Conservation (phyloP, 257 asterid genomes). For the Solanum okadae region DNA sequence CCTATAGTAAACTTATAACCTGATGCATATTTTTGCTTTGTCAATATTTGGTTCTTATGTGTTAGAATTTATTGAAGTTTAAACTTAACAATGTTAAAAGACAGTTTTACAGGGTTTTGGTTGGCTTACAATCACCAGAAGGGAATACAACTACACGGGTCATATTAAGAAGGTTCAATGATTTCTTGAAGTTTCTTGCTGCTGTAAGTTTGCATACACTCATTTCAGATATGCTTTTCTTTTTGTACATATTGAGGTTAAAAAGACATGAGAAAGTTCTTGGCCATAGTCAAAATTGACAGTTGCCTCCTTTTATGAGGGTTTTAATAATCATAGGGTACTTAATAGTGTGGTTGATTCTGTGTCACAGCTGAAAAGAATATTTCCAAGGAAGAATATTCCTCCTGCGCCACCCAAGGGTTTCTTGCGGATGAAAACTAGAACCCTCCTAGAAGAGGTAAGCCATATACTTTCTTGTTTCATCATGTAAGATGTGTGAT, state of each 20-base stretch:
- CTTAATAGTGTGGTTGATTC: conserved; percentile 9
- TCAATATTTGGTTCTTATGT: conserved; percentile 5
- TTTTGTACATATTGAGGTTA: not conserved
- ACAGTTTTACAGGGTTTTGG: conserved; percentile 97
- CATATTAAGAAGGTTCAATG: conserved; percentile 86
- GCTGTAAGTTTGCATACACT: conserved; percentile 54
- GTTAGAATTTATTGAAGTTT: not conserved
- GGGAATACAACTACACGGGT: conserved; percentile 77
- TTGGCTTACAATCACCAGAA: conserved; percentile 87
- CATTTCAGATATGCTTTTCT: not conserved
- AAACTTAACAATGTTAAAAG: conserved; percentile 33
- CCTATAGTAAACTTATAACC: not conserved
- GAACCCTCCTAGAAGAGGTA: conserved; percentile 93
- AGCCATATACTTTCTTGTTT: not conserved
- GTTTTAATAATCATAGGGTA: not conserved
- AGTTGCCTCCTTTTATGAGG: not conserved
- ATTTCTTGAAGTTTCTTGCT: conserved; percentile 80
- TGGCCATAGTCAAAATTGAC: conserved; percentile 5
- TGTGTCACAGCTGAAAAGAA: conserved; percentile 62
- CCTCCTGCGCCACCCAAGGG: conserved; percentile 96
- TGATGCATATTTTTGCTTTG: not conserved
- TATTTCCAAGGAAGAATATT: conserved; percentile 57
- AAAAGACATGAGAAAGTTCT: not conserved
- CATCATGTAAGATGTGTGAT: not conserved
- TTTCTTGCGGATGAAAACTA: conserved; percentile 67